These are phyloP conservation scores for Trichoderma koningiopsis DNA, from an alignment of 2,329 filamentous ascomycete species.

Conservation along the genomic window DNA sequence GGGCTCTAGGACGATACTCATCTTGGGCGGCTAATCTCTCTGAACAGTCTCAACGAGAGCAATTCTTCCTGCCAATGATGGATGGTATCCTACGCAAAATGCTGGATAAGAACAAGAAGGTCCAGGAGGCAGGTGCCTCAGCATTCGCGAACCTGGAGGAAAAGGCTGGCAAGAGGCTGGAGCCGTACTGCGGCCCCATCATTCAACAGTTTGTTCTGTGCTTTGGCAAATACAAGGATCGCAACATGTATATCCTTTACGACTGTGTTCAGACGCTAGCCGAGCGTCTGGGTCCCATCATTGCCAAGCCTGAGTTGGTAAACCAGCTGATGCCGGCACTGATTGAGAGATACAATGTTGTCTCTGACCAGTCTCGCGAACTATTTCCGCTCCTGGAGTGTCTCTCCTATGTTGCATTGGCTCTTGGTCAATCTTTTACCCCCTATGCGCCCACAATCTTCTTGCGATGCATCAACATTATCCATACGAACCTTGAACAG, in stretches of 20 bases:
- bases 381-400: conserved; percentile 96
- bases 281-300: conserved; percentile 80
- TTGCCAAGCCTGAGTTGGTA: conserved; percentile 80
- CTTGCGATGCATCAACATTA: conserved; percentile 82
- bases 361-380: conserved; percentile 86
- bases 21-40: conserved; percentile 82
- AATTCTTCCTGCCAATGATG: conserved; percentile 95
- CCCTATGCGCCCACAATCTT: conserved; percentile 89
- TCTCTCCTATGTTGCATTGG: conserved; percentile 88
- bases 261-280: conserved; percentile 97
- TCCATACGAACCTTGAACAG: conserved; percentile 87
- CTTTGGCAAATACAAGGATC: conserved; percentile 95
- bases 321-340: conserved; percentile 89
- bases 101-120: conserved; percentile 96
- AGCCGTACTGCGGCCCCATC: conserved; percentile 86
- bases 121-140: conserved; percentile 93
- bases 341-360: conserved; percentile 82
- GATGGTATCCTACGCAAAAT: conserved; percentile 92
- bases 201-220: conserved; percentile 89
- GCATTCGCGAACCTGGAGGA: conserved; percentile 96
- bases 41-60: conserved; percentile 66
- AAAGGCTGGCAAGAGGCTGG: conserved; percentile 78
- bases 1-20: conserved; percentile 93
- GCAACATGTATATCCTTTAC: conserved; percentile 98
- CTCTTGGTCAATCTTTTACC: conserved; percentile 78